Evolutionary conservation across 1,284 basidiomycete species (phyloP), one percentile per base, ranked within the genome.

Genomic region (Sanghuangporus sanghuang): DNA sequence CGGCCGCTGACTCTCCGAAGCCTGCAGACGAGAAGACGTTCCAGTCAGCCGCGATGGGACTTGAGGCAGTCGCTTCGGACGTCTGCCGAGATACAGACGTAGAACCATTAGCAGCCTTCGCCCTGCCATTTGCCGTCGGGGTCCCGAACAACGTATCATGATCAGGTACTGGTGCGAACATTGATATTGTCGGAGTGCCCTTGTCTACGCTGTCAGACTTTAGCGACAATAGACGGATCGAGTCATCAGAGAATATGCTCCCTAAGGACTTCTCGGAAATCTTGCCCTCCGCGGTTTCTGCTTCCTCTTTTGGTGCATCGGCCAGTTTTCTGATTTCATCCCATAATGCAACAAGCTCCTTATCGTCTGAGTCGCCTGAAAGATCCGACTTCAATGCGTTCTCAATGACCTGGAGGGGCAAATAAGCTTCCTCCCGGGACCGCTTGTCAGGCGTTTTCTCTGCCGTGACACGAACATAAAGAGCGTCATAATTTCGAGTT

Each of bases 211-310:
- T 61, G 36, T 72, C 64, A 18, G 66, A 52, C 39, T 68, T 60
- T 55, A 67, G 53, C 36, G 73, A 70, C 40, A 76, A 36, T 2
- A 78, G 73, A 6, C 85, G 83, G 9, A 88, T 77, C 0, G 86
- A 90, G 63, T 90, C 88, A 62, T 90, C 89, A 3, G 82, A 77
- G 64, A 91, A 83, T 55, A 91, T 66, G 27, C 69, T 71, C 1
- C 74, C 71, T 23, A 77, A 65, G 35, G 60, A 53, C 9, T 63
- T 57, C 9, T 61, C 63, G 27, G 66, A 60, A 6, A 63, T 60
- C 7, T 35, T 54, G 53, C 53, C 35, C 14, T 54, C 53, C 12
- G 67, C 63, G 7, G 69, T 68, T 7, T 18, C 44, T 18, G 16
- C 16, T 3, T 61, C 59, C 23, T 69, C 67, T 56, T 71, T 70